phyloP scores from a whole-genome alignment of 2,329 filamentous ascomycete genomes.

The Botrytis cinerea region DNA sequence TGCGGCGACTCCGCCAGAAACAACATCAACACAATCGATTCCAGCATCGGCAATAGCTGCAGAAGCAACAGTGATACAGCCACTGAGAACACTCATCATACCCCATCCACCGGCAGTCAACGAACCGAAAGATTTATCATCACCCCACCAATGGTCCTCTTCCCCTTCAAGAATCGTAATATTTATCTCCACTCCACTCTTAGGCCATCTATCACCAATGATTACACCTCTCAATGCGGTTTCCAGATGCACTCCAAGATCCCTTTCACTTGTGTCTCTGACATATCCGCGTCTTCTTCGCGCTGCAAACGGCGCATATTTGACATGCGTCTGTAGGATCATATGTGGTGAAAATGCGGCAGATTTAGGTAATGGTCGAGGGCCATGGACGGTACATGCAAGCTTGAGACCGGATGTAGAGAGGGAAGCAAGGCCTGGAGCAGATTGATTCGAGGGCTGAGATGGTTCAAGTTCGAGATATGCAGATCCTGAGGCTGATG shows the following conservation, averaged over 20 bases:
- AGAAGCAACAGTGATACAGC: constrained; percentile 90
- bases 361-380: constrained; percentile 83
- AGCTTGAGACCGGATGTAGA: constrained; percentile 73
- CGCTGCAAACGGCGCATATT: constrained; percentile 93
- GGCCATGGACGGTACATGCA: constrained; percentile 89
- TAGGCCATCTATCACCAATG: constrained; percentile 96
- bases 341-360: constrained; percentile 91
- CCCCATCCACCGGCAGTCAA: constrained; percentile 71
- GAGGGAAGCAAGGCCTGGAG: constrained; percentile 50
- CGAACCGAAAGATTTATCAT: constrained; percentile 52
- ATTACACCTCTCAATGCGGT: constrained; percentile 86
- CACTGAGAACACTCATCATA: constrained; percentile 86
- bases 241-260: constrained; percentile 88
- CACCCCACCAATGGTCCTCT: constrained; percentile 71
- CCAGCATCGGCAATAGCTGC: constrained; percentile 92
- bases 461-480: constrained; percentile 69
- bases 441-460: constrained; percentile 49
- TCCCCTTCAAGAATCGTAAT: constrained; percentile 93
- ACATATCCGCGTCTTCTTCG: constrained; percentile 80
- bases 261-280: constrained; percentile 81
- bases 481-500: constrained; percentile 89
- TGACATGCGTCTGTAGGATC: constrained; percentile 88
- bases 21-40: constrained; percentile 91
- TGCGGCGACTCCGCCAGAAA: constrained; percentile 86
- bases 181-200: constrained; percentile 93